These are phyloP conservation scores for Firmiana major DNA, from an alignment of 345 rosid genomes.

Conservation along the genomic window DNA sequence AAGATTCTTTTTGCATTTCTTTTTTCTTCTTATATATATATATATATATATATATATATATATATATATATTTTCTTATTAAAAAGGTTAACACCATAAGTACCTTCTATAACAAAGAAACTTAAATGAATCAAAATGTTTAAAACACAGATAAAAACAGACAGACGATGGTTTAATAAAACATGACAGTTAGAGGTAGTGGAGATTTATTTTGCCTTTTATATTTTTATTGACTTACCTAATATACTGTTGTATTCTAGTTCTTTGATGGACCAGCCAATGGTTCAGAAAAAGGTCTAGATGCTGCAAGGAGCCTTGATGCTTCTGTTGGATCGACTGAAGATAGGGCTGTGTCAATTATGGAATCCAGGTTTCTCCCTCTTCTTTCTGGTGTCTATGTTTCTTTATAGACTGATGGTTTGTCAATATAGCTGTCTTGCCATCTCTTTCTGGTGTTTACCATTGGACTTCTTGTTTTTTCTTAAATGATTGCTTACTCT, in stretches of 20 bases:
- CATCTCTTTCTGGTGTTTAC: not conserved
- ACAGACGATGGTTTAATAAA: not conserved
- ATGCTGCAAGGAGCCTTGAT: slow-evolving; percentile 21
- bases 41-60: too few species aligned
- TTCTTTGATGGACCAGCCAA: slow-evolving; percentile 59
- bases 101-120: not conserved
- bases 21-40: too few species aligned
- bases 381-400: not conserved
- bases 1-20: too few species aligned
- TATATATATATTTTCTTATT: too few species aligned
- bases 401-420: not conserved
- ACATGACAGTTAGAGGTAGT: not conserved
- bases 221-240: slow-evolving; percentile 17
- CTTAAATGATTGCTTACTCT: not conserved
- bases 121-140: not conserved
- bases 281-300: slow-evolving; percentile 30
- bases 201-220: not conserved
- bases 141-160: not conserved
- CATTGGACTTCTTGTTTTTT: not conserved
- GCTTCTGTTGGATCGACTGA: slow-evolving; percentile 23
- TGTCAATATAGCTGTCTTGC: not conserved
- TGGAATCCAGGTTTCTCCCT: slow-evolving; percentile 38
- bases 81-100: not conserved
- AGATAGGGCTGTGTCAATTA: slow-evolving; percentile 11
- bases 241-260: slow-evolving; percentile 35